phyloP scores from a whole-genome alignment of 2,329 filamentous ascomycete genomes.

The Penicillium sclerotigenum region DNA sequence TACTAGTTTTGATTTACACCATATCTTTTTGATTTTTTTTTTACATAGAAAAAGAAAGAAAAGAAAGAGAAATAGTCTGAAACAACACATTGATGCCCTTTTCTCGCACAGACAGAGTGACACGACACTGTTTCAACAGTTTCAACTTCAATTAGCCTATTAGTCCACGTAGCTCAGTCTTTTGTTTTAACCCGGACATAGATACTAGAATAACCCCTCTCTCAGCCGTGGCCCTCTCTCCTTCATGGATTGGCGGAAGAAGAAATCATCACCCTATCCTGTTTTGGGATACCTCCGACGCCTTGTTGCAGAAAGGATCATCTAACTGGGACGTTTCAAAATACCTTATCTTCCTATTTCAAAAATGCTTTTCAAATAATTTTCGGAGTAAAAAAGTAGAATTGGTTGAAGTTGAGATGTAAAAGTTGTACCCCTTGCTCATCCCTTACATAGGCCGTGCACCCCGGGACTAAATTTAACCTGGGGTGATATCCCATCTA shows the following conservation, averaged over 20 bases:
- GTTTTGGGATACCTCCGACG: slow-evolving; percentile 15
- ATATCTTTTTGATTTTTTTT: too few relatives aligned
- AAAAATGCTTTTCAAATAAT: too few relatives aligned
- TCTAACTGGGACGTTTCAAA: background rate
- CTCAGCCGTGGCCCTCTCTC: background rate
- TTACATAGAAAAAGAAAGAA: too few relatives aligned
- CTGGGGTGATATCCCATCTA: background rate
- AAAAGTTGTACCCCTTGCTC: background rate
- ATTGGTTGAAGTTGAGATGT: background rate
- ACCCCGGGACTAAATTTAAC: slow-evolving; percentile 6
- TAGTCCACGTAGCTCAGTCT: background rate
- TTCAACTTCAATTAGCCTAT: background rate
- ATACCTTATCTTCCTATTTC: background rate
- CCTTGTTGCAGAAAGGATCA: background rate
- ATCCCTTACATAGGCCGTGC: background rate
- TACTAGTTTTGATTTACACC: too few relatives aligned
- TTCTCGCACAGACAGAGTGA: background rate
- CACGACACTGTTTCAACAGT: background rate
- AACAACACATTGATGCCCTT: background rate
- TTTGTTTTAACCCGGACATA: too few relatives aligned
- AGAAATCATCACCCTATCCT: slow-evolving; percentile 4
- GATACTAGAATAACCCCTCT: too few relatives aligned
- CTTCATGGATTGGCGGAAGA: background rate
- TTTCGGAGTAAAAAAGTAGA: background rate
- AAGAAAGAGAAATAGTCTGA: background rate